Evolutionary conservation across 2,329 filamentous ascomycete species (phyloP).

Genomic region (Stylonectria norvegica): DNA sequence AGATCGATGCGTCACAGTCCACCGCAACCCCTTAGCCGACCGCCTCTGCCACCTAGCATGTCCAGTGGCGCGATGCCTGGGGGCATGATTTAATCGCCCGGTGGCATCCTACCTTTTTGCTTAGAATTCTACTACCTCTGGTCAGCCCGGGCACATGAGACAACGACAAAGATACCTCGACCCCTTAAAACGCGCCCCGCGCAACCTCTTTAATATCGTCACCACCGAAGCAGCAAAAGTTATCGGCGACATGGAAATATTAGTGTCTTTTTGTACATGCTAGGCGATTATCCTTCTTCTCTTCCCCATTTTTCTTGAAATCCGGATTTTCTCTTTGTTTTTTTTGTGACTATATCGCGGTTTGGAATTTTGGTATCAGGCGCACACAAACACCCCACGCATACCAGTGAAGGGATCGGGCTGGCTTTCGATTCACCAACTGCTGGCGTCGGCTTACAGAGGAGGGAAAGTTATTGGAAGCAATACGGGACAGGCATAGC

Average conservation of each 20-base stretch:
- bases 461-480: slow-evolving; percentile 17
- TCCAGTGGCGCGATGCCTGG: slow-evolving; percentile 36
- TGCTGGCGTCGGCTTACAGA: slow-evolving; percentile 18
- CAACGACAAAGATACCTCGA: slow-evolving; percentile 23
- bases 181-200: too few relatives aligned
- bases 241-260: slow-evolving; percentile 1
- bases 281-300: slow-evolving; percentile 13
- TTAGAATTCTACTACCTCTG: slow-evolving; percentile 13
- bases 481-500: slow-evolving; percentile 23
- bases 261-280: slow-evolving; percentile 13
- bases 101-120: slow-evolving; percentile 6
- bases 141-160: slow-evolving; percentile 15
- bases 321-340: slow-evolving; percentile 1
- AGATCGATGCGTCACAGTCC: slow-evolving; percentile 27
- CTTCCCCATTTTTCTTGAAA: slow-evolving; percentile 7
- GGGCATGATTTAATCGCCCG: slow-evolving; percentile 42
- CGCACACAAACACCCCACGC: slow-evolving; percentile 16
- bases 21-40: slow-evolving; percentile 23
- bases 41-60: slow-evolving; percentile 27
- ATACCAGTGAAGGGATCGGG: slow-evolving; percentile 25
- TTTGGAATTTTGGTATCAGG: slow-evolving; percentile 21
- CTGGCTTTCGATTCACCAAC: slow-evolving; percentile 33
- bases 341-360: slow-evolving; percentile 3
- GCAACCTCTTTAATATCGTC: slow-evolving; percentile 14
- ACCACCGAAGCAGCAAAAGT: slow-evolving; percentile 1